Evolutionary conservation across 768 basidiomycete genomes (phyloP).

Genomic region (Kwoniella bestiolae): DNA sequence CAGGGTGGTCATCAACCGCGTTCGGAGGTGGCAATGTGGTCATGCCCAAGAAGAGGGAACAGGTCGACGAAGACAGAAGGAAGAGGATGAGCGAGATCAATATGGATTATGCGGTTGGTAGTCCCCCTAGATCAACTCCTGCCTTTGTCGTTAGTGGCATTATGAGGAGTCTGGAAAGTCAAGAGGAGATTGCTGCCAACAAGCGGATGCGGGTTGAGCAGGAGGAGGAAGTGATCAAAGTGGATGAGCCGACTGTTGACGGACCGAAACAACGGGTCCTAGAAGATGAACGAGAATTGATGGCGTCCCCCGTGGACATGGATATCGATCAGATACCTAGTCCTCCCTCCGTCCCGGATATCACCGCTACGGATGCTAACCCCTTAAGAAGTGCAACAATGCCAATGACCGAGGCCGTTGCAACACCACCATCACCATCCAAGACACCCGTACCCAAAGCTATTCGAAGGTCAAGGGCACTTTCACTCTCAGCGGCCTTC

Average conservation of each 20-base stretch:
- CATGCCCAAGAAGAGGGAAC: constrained; percentile 39
- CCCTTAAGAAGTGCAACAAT: not conserved
- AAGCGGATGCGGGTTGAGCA: constrained; percentile 10
- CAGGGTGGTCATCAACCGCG: constrained; percentile 13
- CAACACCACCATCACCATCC: not conserved
- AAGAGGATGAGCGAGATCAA: constrained; percentile 31
- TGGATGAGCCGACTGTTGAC: not conserved
- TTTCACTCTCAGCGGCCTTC: constrained; percentile 25
- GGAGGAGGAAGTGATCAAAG: not conserved
- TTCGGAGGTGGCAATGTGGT: constrained; percentile 22
- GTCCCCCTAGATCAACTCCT: constrained; percentile 21
- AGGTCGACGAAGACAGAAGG: constrained; percentile 34
- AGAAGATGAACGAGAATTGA: not conserved
- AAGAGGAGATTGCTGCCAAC: constrained; percentile 25
- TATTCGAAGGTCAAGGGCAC: constrained; percentile 12
- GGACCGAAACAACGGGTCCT: not conserved
- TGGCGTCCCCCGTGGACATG: not conserved
- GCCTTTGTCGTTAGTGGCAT: constrained; percentile 8
- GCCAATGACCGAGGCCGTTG: not conserved
- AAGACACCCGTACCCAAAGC: constrained; percentile 6
- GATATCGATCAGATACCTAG: constrained; percentile 8
- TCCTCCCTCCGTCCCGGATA: not conserved
- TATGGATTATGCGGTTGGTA: constrained; percentile 8
- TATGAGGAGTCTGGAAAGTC: constrained; percentile 22
- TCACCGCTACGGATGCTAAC: not conserved